phyloP scores from a whole-genome alignment of 768 basidiomycete species.

The Termitomyces sp. region DNA sequence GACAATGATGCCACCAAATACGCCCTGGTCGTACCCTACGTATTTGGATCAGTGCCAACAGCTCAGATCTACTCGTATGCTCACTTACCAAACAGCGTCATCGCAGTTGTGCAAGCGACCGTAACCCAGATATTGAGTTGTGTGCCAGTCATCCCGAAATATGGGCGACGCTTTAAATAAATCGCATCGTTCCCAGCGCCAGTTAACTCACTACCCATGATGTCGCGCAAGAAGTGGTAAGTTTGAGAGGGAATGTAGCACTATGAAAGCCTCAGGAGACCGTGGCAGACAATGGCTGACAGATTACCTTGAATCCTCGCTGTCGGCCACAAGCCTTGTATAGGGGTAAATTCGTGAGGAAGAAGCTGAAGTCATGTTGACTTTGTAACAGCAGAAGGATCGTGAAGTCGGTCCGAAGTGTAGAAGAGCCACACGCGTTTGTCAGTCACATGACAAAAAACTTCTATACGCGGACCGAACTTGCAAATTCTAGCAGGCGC shows the following conservation, averaged over 20 bases:
- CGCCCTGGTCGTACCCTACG: conserved; percentile 51
- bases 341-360: neutral
- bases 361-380: neutral
- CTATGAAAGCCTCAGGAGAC: neutral
- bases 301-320: neutral
- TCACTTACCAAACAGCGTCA: conserved; percentile 47
- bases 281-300: neutral
- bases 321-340: neutral
- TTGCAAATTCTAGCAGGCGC: too few species aligned
- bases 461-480: too few species aligned
- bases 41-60: neutral
- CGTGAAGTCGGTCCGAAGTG: neutral
- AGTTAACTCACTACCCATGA: conserved; percentile 14
- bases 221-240: neutral
- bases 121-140: conserved; percentile 46
- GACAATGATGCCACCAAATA: conserved; percentile 52
- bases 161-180: conserved; percentile 25
- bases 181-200: neutral
- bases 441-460: too few species aligned
- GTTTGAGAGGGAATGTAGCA: neutral
- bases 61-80: neutral
- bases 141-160: conserved; percentile 44
- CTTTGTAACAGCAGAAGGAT: neutral
- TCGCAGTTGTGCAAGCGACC: conserved; percentile 50
- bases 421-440: too few species aligned